Conservation (phyloP, 345 rosid species). For the Citrus trifoliata region DNA sequence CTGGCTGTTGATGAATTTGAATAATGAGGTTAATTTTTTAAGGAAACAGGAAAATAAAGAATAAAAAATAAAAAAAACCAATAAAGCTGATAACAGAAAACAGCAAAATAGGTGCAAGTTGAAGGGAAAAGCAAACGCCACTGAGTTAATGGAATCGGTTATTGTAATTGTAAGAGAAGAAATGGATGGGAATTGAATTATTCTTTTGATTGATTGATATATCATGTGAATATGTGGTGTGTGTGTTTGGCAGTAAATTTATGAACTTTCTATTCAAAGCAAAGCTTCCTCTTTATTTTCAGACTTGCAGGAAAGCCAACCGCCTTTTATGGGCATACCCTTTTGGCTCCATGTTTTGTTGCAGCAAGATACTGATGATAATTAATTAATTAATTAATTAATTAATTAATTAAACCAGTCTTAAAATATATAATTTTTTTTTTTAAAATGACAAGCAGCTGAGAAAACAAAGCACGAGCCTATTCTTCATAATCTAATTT, state of each 20-base stretch:
- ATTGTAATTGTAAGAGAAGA: conserved; percentile 18
- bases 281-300: conserved; percentile 38
- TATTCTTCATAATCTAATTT: too few species aligned
- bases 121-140: not conserved
- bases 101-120: conserved; percentile 3
- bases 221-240: conserved; percentile 10
- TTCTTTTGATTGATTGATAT: not conserved
- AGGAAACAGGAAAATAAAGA: too few species aligned
- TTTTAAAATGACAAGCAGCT: too few species aligned
- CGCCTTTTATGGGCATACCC: conserved; percentile 18
- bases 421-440: too few species aligned
- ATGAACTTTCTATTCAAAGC: conserved; percentile 57
- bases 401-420: not conserved
- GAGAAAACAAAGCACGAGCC: too few species aligned
- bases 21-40: too few species aligned
- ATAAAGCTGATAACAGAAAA: conserved; percentile 6
- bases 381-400: not conserved
- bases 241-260: conserved; percentile 21
- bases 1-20: too few species aligned
- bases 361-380: conserved; percentile 5
- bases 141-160: conserved; percentile 4
- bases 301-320: conserved; percentile 61
- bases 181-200: not conserved
- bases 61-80: not conserved
- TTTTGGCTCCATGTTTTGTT: not conserved